Percentiles rank a stretch among this genome's conserved stretches.
Conservation (phyloP, 345 rosid genomes). For the Cardamine occulta region DNA sequence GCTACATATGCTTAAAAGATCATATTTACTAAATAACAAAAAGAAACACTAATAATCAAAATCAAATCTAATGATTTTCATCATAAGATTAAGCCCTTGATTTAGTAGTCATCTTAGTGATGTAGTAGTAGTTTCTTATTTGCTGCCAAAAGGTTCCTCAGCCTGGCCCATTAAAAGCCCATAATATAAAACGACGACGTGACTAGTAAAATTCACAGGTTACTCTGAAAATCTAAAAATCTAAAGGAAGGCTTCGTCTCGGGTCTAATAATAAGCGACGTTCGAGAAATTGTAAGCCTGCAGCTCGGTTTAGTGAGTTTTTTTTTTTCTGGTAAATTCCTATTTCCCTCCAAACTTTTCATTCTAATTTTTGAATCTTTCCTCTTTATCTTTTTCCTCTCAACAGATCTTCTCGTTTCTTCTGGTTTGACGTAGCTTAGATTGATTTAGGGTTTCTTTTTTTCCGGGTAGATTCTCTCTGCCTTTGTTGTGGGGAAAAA, state of each 20-base stretch:
- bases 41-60: no score
- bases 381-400: background rate
- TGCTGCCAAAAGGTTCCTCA: background rate
- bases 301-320: background rate
- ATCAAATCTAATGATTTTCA: no score
- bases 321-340: slow-evolving; percentile 8
- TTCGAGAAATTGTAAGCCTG: background rate
- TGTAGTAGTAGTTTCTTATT: no score
- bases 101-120: no score
- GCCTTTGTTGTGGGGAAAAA: background rate
- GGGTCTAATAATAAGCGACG: slow-evolving; percentile 12
- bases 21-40: no score
- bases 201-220: background rate
- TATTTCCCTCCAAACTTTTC: slow-evolving; percentile 26
- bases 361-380: slow-evolving; percentile 15
- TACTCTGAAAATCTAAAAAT: background rate
- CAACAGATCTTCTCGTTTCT: background rate
- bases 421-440: background rate
- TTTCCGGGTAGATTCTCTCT: slow-evolving; percentile 20
- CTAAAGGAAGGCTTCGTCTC: background rate
- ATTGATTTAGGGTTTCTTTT: slow-evolving; percentile 32
- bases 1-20: no score
- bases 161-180: slow-evolving; percentile 14
- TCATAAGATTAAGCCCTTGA: no score
- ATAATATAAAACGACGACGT: background rate